Evolutionary conservation across 106 monocot species (phyloP).

Genomic region (Gastrodia elata): DNA sequence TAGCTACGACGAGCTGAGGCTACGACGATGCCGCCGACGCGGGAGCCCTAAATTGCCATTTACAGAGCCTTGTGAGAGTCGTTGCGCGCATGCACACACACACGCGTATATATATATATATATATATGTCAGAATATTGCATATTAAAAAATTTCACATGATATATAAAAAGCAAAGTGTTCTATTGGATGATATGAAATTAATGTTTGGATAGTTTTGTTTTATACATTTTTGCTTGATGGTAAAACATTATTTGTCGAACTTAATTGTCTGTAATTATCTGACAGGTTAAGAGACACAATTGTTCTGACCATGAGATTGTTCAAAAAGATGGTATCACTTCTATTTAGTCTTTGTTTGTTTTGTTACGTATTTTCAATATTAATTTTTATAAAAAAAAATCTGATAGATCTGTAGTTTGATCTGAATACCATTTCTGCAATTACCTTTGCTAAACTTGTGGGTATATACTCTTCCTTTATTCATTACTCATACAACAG

Average conservation of each 20-base stretch:
- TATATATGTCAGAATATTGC: too few species aligned
- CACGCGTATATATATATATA: too few species aligned
- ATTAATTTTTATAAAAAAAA: too few species aligned
- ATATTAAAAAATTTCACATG: too few species aligned
- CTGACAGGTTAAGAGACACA: constrained; percentile 21
- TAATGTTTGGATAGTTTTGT: constrained; percentile 2
- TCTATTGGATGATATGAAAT: not conserved
- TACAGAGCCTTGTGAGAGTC: too few species aligned
- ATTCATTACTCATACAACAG: not conserved
- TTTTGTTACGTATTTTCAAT: not conserved
- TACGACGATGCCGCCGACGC: too few species aligned
- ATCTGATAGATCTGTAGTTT: too few species aligned
- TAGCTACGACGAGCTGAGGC: too few species aligned
- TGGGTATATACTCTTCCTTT: not conserved
- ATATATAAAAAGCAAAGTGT: not conserved
- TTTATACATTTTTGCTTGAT: not conserved
- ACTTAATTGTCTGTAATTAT: constrained; percentile 2
- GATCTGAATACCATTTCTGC: not conserved
- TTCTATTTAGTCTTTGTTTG: constrained; percentile 1
- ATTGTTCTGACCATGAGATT: constrained; percentile 28
- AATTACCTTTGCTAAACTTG: not conserved
- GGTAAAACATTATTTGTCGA: not conserved
- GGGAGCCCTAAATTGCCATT: too few species aligned
- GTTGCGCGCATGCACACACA: too few species aligned
- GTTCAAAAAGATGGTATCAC: constrained; percentile 22